Percentiles rank a stretch among this genome's conserved stretches.
phyloP scores from a whole-genome alignment of 257 asterid species.

The Gynochthodes officinalis region DNA sequence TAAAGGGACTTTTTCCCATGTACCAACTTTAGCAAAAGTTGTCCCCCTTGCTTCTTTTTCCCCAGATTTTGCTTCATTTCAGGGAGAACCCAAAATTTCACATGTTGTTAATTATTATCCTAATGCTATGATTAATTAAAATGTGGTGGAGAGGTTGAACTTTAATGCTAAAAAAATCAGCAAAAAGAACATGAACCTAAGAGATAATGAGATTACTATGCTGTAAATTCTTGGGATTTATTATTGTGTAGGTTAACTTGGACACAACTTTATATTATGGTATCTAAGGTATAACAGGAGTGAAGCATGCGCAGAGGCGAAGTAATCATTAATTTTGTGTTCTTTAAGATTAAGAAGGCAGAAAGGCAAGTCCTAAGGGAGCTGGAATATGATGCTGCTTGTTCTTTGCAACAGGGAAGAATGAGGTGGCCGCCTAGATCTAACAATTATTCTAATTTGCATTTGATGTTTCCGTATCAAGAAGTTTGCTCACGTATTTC shows the following conservation, averaged over 20 bases:
- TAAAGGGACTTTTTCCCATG: slow-evolving; percentile 24
- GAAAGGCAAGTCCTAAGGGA: slow-evolving; percentile 20
- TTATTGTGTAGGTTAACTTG: not conserved
- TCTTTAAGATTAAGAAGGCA: slow-evolving; percentile 1
- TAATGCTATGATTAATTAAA: slow-evolving; percentile 8
- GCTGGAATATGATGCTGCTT: slow-evolving; percentile 1
- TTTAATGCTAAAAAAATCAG: not conserved
- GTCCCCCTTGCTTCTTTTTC: slow-evolving; percentile 4
- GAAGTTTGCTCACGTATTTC: slow-evolving; percentile 5
- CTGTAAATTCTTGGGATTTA: not conserved
- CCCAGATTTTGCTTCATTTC: slow-evolving; percentile 8
- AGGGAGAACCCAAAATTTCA: not conserved
- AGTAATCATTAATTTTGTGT: slow-evolving; percentile 29
- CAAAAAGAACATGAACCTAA: not conserved
- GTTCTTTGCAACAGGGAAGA: too few relatives aligned
- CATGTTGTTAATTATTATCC: slow-evolving; percentile 5
- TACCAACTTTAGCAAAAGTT: slow-evolving; percentile 29
- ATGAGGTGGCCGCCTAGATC: too few relatives aligned
- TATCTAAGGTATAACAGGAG: slow-evolving; percentile 6
- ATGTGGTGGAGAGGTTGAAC: not conserved
- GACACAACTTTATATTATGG: not conserved
- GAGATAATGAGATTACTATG: not conserved
- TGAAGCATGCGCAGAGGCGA: slow-evolving; percentile 35
- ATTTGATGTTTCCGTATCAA: slow-evolving; percentile 14
- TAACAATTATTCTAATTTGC: slow-evolving; percentile 14